Base-by-base conservation (phyloP, 129 eudicot species). In the Mikania micrantha region DNA sequence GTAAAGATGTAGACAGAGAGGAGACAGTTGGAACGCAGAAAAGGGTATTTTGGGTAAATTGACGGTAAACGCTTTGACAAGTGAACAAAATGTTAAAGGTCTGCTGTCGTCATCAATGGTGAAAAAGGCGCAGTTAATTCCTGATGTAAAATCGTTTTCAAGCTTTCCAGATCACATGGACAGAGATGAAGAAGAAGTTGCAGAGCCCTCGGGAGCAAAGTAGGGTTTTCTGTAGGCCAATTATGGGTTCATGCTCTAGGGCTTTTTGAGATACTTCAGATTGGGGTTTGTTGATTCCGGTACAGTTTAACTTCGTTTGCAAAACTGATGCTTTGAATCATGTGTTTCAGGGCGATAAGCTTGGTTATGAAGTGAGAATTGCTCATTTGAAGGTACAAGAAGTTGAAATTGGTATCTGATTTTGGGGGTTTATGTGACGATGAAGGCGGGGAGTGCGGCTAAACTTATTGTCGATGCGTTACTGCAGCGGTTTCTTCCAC, bases 391-490 rank as follows among this genome's bases (percentile, higher is more conserved):
- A 60, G 70, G 36, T 53, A 4, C 66, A 56, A 52, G 72, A 60
- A 77, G 66, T 11, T 42, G 84, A 67, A 35, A 31, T 74, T 67
- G 73, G 25, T 56, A 48, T 7, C 28, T 60, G 16, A 54, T 70
- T 68, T 71, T 64, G 72, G 72, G 75, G 75, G 67, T 68, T 61
- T 60, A 50, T 56, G 52, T 9, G 66, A 68, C 49, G 71, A 86
- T 88, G 98, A 93, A 93, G 87, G 91, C 96, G 24, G 99, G 99
- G 40, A 85, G 96, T 75, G 99, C 96, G 24, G 96, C 99, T 13
- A 93, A 93, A 84, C 81, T 93, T 67, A 89, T 93, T 73, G 99
- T 93, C 19, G 99, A 93, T 76, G 96, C 99, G 9, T 68, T 93
- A 74, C 69, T 93, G 77, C 99, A 88, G 74, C 84, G 99, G 60